phyloP scores from a whole-genome alignment of 2,329 filamentous ascomycete genomes.

The Colletotrichum sp. region DNA sequence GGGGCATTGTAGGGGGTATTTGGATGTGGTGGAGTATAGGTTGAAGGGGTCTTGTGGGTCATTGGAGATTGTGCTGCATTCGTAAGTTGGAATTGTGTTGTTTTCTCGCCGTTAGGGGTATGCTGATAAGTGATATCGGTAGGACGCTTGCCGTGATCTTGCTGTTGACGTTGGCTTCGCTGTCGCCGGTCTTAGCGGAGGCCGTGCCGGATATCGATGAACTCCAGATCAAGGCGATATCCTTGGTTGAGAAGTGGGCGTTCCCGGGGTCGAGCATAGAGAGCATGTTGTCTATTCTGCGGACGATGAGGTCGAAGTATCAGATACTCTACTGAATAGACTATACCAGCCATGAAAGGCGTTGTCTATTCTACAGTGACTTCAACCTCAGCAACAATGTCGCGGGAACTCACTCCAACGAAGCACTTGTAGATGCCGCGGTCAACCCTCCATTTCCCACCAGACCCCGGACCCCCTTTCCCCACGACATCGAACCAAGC shows the following conservation, averaged over 20 bases:
- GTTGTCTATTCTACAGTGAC: slow-evolving; percentile 6
- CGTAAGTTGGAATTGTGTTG: no score
- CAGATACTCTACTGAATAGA: background rate
- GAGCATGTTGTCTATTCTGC: background rate
- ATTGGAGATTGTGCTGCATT: background rate
- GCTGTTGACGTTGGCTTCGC: slow-evolving; percentile 20
- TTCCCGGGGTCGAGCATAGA: slow-evolving; percentile 20
- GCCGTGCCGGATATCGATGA: slow-evolving; percentile 17
- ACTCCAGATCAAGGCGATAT: background rate
- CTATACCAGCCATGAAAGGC: no score
- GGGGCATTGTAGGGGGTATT: background rate
- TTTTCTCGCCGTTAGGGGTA: no score
- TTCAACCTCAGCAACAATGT: background rate
- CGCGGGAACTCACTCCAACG: slow-evolving; percentile 17
- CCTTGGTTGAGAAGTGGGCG: slow-evolving; percentile 19
- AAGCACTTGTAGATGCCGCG: slow-evolving; percentile 10
- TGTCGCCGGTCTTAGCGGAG: slow-evolving; percentile 14
- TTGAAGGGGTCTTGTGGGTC: background rate
- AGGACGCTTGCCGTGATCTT: slow-evolving; percentile 7
- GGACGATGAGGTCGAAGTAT: background rate
- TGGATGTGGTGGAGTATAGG: background rate
- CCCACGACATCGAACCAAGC: slow-evolving; percentile 19
- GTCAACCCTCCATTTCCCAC: slow-evolving; percentile 21
- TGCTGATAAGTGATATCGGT: accelerated
- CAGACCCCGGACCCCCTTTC: background rate